Evolutionary conservation across 345 rosid species (phyloP).

Genomic region (Populus tremula): DNA sequence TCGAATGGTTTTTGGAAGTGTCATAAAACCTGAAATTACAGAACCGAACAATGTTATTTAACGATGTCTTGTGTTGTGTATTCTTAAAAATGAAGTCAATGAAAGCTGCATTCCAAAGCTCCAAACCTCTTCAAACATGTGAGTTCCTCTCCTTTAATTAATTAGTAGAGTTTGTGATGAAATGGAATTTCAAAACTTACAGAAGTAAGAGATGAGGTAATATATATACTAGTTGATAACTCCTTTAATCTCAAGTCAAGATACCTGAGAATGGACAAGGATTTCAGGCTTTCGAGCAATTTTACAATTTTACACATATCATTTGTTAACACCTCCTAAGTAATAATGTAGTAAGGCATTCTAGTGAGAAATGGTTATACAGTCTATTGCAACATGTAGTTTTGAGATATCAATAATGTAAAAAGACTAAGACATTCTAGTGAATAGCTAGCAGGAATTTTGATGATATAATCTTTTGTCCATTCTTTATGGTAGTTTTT

Average conservation of each 20-base stretch:
- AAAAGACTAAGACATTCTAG: constrained; percentile 13
- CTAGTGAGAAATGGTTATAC: neutral
- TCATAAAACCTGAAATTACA: no score
- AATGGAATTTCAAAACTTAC: neutral
- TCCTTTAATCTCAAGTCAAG: neutral
- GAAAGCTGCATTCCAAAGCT: no score
- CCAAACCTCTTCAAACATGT: neutral
- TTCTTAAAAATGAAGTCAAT: no score
- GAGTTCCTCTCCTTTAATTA: constrained; percentile 8
- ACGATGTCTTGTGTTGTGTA: no score
- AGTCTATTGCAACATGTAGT: neutral
- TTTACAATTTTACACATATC: neutral
- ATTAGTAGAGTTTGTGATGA: neutral
- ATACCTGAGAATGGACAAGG: constrained; percentile 19
- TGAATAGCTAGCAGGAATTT: constrained; percentile 4
- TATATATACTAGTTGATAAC: constrained; percentile 11
- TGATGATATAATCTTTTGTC: neutral
- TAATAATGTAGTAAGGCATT: constrained; percentile 15
- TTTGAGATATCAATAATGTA: neutral
- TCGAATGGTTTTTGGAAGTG: no score
- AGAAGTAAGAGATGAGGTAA: constrained; percentile 1
- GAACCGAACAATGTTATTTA: no score
- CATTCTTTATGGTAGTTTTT: no score
- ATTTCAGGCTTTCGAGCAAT: constrained; percentile 22
- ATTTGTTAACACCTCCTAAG: neutral